Evolutionary conservation across 2,329 filamentous ascomycete species (phyloP), one percentile per base, ranked within the genome.

Genomic region (Penicillium hordei): DNA sequence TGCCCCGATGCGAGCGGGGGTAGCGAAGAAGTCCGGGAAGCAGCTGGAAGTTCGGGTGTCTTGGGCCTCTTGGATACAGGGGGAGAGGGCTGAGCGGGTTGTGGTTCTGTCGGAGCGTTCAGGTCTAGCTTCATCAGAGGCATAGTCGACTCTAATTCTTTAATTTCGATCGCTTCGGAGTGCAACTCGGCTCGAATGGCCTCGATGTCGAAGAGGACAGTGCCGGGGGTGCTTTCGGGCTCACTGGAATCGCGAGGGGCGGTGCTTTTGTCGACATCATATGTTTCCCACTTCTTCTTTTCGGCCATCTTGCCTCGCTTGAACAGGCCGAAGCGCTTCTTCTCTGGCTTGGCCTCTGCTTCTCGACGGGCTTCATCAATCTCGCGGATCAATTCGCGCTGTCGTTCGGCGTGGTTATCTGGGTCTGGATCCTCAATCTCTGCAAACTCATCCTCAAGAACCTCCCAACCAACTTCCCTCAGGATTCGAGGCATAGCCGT

Each of bases 351-450:
- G 70, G 86, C 87, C 68, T 96, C 92, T 4, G 96, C 82, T 68
- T 94, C 87, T 70, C 89, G 92, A 38, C 94, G 86, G 7, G 94
- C 94, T 75, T 96, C 93, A 72, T 97, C 93, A 52, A 99, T 96
- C 76, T 99, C 94, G 67, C 89, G 92, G 72, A 99, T 96, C 42
- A 99, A 84, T 75, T 97, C 93, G 55, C 92, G 84, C 75, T 99
- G 94, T 48, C 93, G 83, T 71, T 91, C 83, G 50, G 86, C 83
- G 75, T 97, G 93, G 65, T 96, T 93, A 0, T 97, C 94, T 0
- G 94, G 94, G 69, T 99, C 94, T 0, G 94, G 92, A 65, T 99
- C 94, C 72, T 97, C 94, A 59, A 99, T 97, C 75, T 99, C 94
- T 1, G 85, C 88, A 70, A 97, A 99, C 72, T 97, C 93, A 66